Conservation (phyloP, 352 stramenopile species). For the Phytophthora pluvialis region DNA sequence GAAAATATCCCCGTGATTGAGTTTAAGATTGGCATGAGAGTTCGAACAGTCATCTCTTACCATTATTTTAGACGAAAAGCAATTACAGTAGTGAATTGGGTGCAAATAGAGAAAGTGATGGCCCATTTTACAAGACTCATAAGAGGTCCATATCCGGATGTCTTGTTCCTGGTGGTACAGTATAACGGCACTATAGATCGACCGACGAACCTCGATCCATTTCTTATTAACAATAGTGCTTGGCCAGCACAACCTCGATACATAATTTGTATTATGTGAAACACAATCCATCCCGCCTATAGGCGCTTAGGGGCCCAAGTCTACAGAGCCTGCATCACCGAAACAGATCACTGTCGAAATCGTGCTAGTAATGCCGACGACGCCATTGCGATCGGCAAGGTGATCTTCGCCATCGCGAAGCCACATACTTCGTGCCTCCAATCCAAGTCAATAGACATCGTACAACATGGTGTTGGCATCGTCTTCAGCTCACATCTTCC, state of each 20-base stretch:
- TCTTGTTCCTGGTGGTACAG: neutral
- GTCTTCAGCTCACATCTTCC: neutral
- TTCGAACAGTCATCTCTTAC: too few species aligned
- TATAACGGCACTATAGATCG: too few species aligned
- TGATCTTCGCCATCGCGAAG: neutral
- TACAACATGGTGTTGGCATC: neutral
- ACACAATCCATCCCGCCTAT: neutral
- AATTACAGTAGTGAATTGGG: too few species aligned
- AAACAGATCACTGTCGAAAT: conserved; percentile 12
- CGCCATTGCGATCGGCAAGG: conserved; percentile 2
- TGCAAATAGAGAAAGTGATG: neutral
- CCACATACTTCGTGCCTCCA: neutral
- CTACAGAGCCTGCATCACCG: conserved; percentile 20
- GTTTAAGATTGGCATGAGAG: conserved; percentile 22
- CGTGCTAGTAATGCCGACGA: conserved; percentile 15
- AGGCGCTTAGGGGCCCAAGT: neutral
- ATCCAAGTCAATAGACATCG: neutral
- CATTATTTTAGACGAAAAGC: neutral
- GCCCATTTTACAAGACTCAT: neutral
- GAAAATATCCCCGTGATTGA: conserved; percentile 12
- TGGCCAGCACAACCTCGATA: too few species aligned
- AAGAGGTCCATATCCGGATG: conserved; percentile 3
- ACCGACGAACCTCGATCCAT: neutral
- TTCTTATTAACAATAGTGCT: neutral
- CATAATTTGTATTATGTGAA: too few species aligned